phyloP scores from a whole-genome alignment of 176 grass and related monocot genomes.

The Eragrostis nindensis region DNA sequence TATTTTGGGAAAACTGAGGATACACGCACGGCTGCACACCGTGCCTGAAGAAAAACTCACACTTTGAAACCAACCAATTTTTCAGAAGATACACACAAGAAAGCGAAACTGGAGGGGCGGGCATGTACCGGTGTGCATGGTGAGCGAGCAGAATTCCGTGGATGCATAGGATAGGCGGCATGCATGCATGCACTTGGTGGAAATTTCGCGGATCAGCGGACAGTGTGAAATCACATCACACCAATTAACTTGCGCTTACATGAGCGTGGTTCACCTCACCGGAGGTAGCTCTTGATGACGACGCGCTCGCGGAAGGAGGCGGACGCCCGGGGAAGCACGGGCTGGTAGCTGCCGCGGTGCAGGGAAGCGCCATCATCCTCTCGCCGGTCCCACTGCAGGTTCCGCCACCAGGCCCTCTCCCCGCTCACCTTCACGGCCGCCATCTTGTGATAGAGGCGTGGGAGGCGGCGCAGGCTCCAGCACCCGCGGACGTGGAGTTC shows the following conservation, averaged over 20 bases:
- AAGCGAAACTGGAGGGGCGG: background rate
- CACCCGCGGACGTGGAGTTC: constrained; percentile 20
- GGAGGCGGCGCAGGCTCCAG: constrained; percentile 32
- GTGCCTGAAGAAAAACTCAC: too few relatives aligned
- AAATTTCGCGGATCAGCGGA: background rate
- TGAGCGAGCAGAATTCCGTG: background rate
- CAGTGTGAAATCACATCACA: background rate
- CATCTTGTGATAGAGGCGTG: rapidly evolving
- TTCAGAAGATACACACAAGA: background rate
- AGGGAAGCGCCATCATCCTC: rapidly evolving
- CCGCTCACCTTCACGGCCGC: background rate
- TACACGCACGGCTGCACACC: background rate
- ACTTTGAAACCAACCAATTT: background rate
- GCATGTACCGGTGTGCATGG: background rate
- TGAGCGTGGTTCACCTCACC: constrained; percentile 18
- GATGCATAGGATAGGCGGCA: background rate
- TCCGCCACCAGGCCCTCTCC: constrained; percentile 15
- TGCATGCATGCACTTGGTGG: too few relatives aligned
- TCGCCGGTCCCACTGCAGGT: background rate
- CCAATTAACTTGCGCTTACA: background rate
- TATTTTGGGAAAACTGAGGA: background rate
- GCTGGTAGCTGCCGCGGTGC: background rate
- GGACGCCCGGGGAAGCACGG: background rate
- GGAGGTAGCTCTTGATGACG: constrained; percentile 15
- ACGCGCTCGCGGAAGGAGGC: background rate